Percentiles rank a stretch among this genome's conserved stretches.
phyloP scores from a whole-genome alignment of 225 moss, liverwort and hornwort species.

The Neckera pumila region DNA sequence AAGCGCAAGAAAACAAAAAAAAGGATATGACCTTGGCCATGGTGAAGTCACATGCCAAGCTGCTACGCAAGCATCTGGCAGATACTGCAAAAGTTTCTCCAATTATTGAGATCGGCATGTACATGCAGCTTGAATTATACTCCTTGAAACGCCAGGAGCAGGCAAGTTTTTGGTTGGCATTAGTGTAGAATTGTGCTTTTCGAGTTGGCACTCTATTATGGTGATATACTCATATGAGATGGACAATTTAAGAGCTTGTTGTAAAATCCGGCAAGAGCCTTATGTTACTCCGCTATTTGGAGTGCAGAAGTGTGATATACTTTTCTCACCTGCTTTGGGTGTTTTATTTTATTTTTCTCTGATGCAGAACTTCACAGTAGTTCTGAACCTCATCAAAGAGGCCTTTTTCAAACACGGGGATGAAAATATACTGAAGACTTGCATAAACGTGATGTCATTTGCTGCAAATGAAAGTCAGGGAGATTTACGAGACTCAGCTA shows the following conservation, averaged over 20 bases:
- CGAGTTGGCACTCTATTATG: background rate
- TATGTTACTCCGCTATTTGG: background rate
- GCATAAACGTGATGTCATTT: slow-evolving; percentile 80
- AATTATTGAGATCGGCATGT: slow-evolving; percentile 78
- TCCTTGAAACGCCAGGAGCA: slow-evolving; percentile 89
- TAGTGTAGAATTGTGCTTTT: background rate
- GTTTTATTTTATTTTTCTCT: background rate
- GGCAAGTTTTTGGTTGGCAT: slow-evolving; percentile 18
- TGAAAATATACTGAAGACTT: slow-evolving; percentile 69
- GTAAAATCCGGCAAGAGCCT: background rate
- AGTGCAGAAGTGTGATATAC: background rate
- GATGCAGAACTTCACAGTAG: slow-evolving; percentile 64
- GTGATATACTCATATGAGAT: background rate
- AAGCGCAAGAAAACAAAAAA: slow-evolving; percentile 60
- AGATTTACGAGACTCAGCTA: slow-evolving; percentile 75
- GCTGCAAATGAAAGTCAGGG: slow-evolving; percentile 83
- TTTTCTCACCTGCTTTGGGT: background rate
- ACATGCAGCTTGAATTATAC: slow-evolving; percentile 82
- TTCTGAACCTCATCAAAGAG: slow-evolving; percentile 78
- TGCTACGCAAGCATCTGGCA: slow-evolving; percentile 88
- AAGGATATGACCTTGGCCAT: slow-evolving; percentile 83
- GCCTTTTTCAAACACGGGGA: slow-evolving; percentile 98
- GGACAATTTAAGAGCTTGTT: background rate
- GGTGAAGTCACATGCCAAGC: slow-evolving; percentile 85
- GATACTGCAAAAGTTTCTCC: slow-evolving; percentile 82